Evolutionary conservation across 768 basidiomycete species (phyloP).

Genomic region (Lyophyllum atratum): DNA sequence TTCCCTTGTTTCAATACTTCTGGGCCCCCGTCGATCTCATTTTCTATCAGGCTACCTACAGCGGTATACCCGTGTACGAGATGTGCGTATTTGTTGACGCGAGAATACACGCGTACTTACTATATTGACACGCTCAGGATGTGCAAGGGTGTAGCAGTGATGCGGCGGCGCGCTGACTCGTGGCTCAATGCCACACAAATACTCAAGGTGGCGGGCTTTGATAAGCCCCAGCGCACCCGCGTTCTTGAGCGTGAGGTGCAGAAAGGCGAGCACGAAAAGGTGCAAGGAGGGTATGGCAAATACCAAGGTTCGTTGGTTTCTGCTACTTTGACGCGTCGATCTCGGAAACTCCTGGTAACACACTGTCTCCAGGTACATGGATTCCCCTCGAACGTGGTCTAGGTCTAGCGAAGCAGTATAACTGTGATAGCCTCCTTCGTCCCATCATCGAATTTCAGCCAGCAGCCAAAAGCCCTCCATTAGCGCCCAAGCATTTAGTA

Average conservation of each 20-base stretch:
- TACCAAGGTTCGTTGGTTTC: conserved; percentile 79
- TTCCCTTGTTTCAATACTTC: conserved; percentile 18
- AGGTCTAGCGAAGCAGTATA: conserved; percentile 86
- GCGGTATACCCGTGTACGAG: conserved; percentile 91
- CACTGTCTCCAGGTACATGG: conserved; percentile 79
- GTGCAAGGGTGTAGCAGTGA: conserved; percentile 95
- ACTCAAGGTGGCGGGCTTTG: conserved; percentile 98
- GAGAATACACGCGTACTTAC: conserved; percentile 36
- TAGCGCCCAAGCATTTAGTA: conserved; percentile 95
- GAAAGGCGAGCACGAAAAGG: conserved; percentile 98
- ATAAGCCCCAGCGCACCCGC: conserved; percentile 97
- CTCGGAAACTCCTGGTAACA: conserved; percentile 8
- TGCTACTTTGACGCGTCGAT: conserved; percentile 12
- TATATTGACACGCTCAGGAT: conserved; percentile 64
- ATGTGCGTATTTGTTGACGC: conserved; percentile 61
- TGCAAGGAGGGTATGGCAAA: conserved; percentile 99
- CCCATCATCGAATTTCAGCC: conserved; percentile 96
- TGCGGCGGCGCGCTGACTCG: conserved; percentile 93
- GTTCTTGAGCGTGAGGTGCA: conserved; percentile 98
- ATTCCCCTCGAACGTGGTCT: conserved; percentile 93
- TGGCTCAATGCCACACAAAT: conserved; percentile 99
- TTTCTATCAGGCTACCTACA: conserved; percentile 77
- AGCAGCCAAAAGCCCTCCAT: conserved; percentile 86
- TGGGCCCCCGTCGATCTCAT: conserved; percentile 24
- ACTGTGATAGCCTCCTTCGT: conserved; percentile 81